phyloP scores from a whole-genome alignment of 805 yeast species.

The Starmerella etchellsii region DNA sequence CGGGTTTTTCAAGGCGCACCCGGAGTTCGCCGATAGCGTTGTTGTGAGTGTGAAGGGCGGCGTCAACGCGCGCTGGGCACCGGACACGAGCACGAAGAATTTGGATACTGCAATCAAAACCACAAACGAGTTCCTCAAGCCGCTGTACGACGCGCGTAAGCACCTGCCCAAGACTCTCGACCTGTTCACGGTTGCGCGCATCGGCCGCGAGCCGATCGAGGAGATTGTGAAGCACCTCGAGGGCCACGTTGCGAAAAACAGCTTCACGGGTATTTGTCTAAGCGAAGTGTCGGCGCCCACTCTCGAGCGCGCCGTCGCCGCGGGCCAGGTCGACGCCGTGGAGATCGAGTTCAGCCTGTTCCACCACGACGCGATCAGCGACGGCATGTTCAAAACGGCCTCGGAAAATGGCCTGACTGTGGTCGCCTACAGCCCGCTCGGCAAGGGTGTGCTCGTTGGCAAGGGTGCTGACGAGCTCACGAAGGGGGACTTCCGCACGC shows the following conservation, averaged over 20 bases:
- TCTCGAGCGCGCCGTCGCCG: constrained; percentile 43
- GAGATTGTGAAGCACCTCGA: constrained; percentile 45
- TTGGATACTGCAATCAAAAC: constrained; percentile 39
- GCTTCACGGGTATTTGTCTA: constrained; percentile 39
- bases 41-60: constrained; percentile 62
- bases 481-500: constrained; percentile 41
- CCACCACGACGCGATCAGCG: constrained; percentile 43
- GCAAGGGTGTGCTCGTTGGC: constrained; percentile 69
- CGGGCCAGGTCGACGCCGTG: constrained; percentile 48
- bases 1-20: constrained; percentile 44
- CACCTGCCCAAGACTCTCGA: constrained; percentile 28
- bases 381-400: constrained; percentile 53
- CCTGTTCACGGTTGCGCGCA: constrained; percentile 61
- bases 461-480: constrained; percentile 36
- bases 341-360: constrained; percentile 72
- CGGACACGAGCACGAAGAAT: constrained; percentile 40
- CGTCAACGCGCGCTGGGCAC: constrained; percentile 30
- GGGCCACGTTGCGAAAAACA: constrained; percentile 27
- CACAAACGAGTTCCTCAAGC: constrained; percentile 20
- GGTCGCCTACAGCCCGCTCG: constrained; percentile 72
- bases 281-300: constrained; percentile 59
- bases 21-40: constrained; percentile 44
- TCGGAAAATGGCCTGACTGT: constrained; percentile 49
- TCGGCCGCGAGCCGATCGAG: constrained; percentile 44
- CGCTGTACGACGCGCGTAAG: constrained; percentile 19